Evolutionary conservation across 352 stramenopile genomes (phyloP), one percentile per base, ranked within the genome.

Genomic region (Globisporangium echinulatum): DNA sequence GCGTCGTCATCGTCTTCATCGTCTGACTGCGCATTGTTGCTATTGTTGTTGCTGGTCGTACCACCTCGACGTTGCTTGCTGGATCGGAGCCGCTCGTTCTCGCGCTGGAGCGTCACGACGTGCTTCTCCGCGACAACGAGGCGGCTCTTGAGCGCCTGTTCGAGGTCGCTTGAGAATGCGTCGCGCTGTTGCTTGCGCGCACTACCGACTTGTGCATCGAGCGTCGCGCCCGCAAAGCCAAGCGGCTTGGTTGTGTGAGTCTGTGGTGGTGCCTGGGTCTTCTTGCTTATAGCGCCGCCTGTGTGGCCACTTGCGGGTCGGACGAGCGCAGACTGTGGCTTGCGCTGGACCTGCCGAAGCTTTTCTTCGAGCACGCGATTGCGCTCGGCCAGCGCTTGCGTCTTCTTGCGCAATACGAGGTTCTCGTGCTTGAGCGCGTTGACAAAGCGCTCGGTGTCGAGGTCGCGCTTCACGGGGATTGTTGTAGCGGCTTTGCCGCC

Each of bases 361-460:
- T 86, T 83, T 39, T 89, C 79, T 55, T 87, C 67, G 39, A 93
- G 58, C 47, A 71, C 64, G 1, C 79, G 79, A 46, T 91, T 93
- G 62, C 82, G 88, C 54, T 91, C 79, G 42, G 77, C 67, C 19
- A 94, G 56, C 36, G 60, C 43, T 51, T 94, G 79, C 13, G 80
- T 89, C 56, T 93, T 91, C 62, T 86, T 92, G 36, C 79, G 72
- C 37, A 96, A 54, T n/a, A 60, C 56, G 5, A 64, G 54, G 52
- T 92, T 96, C 52, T 96, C 85, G 42, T 60, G 84, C 60, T 89
- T 88, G 48, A 96, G 66, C 5, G 73, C 75, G n/a, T 84, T 70
- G 14, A 94, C 78, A 56, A 94, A 92, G 52, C 82, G 85, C 49
- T 96, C 87, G 10, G 81, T 82, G 50, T 94, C 86, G 17, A 91